phyloP scores from a whole-genome alignment of 2,329 filamentous ascomycete genomes.

The Dactylonectria estremocensis region DNA sequence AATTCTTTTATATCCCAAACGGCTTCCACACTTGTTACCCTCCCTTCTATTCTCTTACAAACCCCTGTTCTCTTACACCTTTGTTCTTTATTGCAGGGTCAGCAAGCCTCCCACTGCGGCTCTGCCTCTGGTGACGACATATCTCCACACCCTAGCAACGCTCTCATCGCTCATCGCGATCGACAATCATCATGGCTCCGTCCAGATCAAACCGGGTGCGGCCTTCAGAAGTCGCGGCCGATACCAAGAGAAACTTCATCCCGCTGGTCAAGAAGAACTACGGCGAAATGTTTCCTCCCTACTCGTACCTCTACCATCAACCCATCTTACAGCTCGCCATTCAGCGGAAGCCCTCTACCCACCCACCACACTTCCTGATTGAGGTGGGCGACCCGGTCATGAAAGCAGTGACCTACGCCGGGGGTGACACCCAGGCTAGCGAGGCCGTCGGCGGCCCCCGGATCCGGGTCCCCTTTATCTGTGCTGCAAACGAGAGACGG shows the following conservation, averaged over 20 bases:
- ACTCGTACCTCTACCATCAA: slow-evolving; percentile 72
- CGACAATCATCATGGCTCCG: slow-evolving; percentile 49
- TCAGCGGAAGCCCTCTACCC: slow-evolving; percentile 52
- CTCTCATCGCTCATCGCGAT: slow-evolving; percentile 2
- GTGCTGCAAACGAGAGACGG: slow-evolving; percentile 82
- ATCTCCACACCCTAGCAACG: slow-evolving; percentile 1
- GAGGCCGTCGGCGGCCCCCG: slow-evolving; percentile 51
- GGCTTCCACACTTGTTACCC: background rate
- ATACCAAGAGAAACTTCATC: slow-evolving; percentile 80
- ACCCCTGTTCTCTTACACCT: slow-evolving; percentile 2
- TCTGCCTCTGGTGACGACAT: slow-evolving; percentile 16
- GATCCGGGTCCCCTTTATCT: slow-evolving; percentile 75
- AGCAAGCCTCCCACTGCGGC: slow-evolving; percentile 16
- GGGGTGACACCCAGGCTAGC: slow-evolving; percentile 56
- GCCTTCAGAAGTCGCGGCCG: slow-evolving; percentile 76
- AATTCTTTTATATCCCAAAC: slow-evolving; percentile 5
- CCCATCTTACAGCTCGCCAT: slow-evolving; percentile 64
- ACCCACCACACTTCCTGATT: slow-evolving; percentile 65
- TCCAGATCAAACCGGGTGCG: slow-evolving; percentile 52
- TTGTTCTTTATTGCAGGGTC: background rate
- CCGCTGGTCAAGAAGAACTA: slow-evolving; percentile 74
- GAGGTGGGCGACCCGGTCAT: slow-evolving; percentile 72
- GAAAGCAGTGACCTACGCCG: slow-evolving; percentile 71
- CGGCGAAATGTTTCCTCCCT: slow-evolving; percentile 67
- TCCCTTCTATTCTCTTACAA: background rate